A percentile compares a stretch with the other conserved stretches of the same genome.
Evolutionary conservation across 176 grass and related monocot species (phyloP).

Genomic region (Olyra latifolia): DNA sequence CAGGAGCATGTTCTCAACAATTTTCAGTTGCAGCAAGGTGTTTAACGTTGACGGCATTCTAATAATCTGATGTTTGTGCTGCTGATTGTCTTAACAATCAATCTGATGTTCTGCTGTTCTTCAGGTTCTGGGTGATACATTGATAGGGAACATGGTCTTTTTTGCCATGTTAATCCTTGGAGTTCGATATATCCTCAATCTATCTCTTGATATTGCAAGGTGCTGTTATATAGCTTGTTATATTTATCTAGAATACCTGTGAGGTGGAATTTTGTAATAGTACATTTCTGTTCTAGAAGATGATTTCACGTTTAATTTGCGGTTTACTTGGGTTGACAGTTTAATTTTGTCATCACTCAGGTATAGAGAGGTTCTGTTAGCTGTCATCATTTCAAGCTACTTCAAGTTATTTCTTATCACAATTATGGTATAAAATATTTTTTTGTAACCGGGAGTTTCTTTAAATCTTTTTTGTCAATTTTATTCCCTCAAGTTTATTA

Average conservation of each 20-base stretch:
- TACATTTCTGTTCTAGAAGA: conserved; percentile 10
- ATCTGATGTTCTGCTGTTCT: conserved; percentile 9
- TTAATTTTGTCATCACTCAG: conserved; percentile 45
- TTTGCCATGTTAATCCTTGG: conserved; percentile 54
- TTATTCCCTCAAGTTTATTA: conserved; percentile 6
- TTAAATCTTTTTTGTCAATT: conserved; percentile 14
- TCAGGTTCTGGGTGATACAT: conserved; percentile 59
- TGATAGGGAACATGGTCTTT: conserved; percentile 76
- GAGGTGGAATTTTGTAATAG: not conserved
- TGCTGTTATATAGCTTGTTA: conserved; percentile 7
- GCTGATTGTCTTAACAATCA: not conserved
- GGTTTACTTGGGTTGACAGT: not conserved
- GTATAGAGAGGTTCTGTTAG: conserved; percentile 64
- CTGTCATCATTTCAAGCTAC: conserved; percentile 87
- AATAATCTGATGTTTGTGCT: conserved; percentile 18
- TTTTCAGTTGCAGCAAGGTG: conserved; percentile 73
- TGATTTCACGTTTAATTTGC: conserved; percentile 26
- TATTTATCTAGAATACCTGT: conserved; percentile 14
- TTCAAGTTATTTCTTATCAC: conserved; percentile 81
- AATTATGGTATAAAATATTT: conserved; percentile 62
- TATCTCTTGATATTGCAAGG: conserved; percentile 60
- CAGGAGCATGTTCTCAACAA: conserved; percentile 34
- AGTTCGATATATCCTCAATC: conserved; percentile 55
- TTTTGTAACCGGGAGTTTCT: not conserved
- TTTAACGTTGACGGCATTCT: not conserved